Conservation (phyloP, 441 rosid genomes). For the Hura crepitans region DNA sequence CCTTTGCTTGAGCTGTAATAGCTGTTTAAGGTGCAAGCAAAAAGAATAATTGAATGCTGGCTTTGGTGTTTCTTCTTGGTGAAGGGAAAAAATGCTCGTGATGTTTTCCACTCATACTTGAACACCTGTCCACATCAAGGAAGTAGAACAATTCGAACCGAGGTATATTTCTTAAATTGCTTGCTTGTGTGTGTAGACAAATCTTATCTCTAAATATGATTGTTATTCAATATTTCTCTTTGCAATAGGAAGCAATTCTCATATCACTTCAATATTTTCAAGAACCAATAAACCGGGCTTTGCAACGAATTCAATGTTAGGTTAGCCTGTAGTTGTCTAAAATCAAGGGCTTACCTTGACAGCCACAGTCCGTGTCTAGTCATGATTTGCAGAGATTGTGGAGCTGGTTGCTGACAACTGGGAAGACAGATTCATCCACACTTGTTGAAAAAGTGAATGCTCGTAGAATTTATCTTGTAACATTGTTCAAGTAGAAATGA, state of each 20-base stretch:
- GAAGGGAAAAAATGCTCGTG: slow-evolving; percentile 62
- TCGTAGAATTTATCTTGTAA: neutral
- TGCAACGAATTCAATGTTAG: slow-evolving; percentile 32
- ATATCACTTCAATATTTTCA: slow-evolving; percentile 93
- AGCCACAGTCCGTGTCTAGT: neutral
- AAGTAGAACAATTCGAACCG: slow-evolving; percentile 92
- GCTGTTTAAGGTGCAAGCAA: neutral
- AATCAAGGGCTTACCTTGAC: neutral
- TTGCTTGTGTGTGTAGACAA: slow-evolving; percentile 10
- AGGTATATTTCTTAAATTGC: slow-evolving; percentile 49
- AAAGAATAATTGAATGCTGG: slow-evolving; percentile 5
- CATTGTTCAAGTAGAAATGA: neutral
- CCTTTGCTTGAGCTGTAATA: neutral
- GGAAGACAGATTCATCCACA: neutral
- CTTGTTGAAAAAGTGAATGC: neutral
- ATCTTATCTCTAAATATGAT: slow-evolving; percentile 4
- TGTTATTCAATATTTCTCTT: neutral
- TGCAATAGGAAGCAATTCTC: slow-evolving; percentile 73
- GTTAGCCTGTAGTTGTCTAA: slow-evolving; percentile 11
- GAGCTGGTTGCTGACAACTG: neutral
- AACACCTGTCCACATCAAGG: slow-evolving; percentile 95
- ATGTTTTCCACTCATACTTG: slow-evolving; percentile 65
- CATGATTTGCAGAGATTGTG: slow-evolving; percentile 4
- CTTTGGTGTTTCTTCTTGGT: slow-evolving; percentile 14
- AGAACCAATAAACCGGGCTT: slow-evolving; percentile 68